Conservation (phyloP, 78 protist species). For the Pelomyxa schiedti region DNA sequence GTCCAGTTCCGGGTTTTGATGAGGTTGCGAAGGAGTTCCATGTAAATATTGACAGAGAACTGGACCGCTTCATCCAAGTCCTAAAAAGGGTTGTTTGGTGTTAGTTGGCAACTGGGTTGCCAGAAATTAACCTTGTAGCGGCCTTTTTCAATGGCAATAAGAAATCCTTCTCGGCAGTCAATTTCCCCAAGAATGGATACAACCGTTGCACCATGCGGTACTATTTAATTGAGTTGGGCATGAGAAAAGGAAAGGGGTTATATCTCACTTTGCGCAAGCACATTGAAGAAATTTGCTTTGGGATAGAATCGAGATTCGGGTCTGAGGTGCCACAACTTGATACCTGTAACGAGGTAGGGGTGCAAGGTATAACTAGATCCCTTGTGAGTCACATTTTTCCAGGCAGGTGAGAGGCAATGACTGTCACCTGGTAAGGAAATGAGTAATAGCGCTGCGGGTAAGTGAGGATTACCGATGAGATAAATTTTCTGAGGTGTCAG, state of each 20-base stretch:
- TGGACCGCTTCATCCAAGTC: slow-evolving; percentile 50
- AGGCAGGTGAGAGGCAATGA: slow-evolving; percentile 57
- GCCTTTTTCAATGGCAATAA: slow-evolving; percentile 65
- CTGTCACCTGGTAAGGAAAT: slow-evolving; percentile 75
- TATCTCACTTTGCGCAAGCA: slow-evolving; percentile 7
- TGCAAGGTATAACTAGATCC: slow-evolving; percentile 25
- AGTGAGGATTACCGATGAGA: slow-evolving; percentile 10
- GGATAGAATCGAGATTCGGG: slow-evolving; percentile 68
- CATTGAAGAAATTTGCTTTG: slow-evolving; percentile 56
- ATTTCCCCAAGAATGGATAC: slow-evolving; percentile 76
- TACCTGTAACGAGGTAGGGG: slow-evolving; percentile 73
- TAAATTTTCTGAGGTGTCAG: slow-evolving; percentile 22
- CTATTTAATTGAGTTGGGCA: neutral
- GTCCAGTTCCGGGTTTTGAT: neutral
- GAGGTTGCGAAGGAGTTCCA: slow-evolving; percentile 25
- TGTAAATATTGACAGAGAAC: slow-evolving; percentile 48
- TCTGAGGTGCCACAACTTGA: slow-evolving; percentile 79
- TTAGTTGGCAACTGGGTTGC: neutral
- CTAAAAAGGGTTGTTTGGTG: neutral
- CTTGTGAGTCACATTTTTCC: slow-evolving; percentile 34
- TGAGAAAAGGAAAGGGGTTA: slow-evolving; percentile 29
- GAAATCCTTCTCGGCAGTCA: slow-evolving; percentile 86
- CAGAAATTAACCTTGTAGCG: slow-evolving; percentile 29
- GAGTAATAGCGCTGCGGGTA: slow-evolving; percentile 7
- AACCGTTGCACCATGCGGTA: slow-evolving; percentile 28